These are phyloP conservation scores for Trametes sp. DNA, from an alignment of 1,284 basidiomycete genomes.

Conservation along the genomic window DNA sequence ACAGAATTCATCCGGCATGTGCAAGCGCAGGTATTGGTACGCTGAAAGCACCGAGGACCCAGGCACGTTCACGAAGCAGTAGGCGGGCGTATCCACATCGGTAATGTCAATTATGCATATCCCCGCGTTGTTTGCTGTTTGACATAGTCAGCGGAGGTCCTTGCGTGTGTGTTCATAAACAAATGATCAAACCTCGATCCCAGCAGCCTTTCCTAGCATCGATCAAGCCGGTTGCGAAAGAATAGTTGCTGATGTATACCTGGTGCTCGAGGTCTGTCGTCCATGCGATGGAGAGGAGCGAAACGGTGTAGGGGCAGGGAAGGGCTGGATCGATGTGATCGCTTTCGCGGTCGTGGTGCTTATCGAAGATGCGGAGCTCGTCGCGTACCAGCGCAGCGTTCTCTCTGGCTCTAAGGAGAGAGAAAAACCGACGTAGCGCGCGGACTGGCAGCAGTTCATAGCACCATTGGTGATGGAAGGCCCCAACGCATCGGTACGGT, in stretches of 20 bases:
- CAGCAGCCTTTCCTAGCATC: background rate
- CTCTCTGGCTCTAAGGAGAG: constrained; percentile 43
- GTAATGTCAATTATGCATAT: background rate
- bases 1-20: background rate
- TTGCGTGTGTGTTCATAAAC: no score
- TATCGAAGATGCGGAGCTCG: constrained; percentile 31
- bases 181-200: background rate
- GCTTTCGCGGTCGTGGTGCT: background rate
- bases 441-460: constrained; percentile 43
- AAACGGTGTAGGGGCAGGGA: no score
- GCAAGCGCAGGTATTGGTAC: background rate
- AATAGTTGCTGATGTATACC: constrained; percentile 23
- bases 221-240: background rate
- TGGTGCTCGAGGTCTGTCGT: no score
- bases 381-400: constrained; percentile 47
- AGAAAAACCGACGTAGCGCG: constrained; percentile 43
- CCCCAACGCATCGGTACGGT: constrained; percentile 49
- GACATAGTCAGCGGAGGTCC: no score
- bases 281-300: no score
- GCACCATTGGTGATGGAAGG: constrained; percentile 49
- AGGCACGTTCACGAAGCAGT: no score
- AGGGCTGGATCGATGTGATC: background rate
- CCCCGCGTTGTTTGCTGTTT: background rate
- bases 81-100: background rate
- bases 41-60: background rate